These are phyloP conservation scores for Cryptococcus deneoformans DNA, from an alignment of 1,284 basidiomycete genomes.

Conservation along the genomic window DNA sequence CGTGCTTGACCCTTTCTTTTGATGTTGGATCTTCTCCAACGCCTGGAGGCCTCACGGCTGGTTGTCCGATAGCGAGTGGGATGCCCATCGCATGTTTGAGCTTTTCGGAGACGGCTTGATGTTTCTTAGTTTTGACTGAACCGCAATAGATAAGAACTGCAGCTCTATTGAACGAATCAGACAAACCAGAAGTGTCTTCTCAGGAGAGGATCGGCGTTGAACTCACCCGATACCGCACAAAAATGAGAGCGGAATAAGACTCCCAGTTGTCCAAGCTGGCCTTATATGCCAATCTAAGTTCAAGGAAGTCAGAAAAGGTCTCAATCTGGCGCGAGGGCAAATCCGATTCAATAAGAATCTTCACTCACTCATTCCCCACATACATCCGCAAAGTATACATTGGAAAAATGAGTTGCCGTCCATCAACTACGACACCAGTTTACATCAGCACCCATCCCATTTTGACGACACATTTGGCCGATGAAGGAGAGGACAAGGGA, in stretches of 20 bases:
- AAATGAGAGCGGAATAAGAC: slow-evolving; percentile 72
- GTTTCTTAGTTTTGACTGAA: slow-evolving; percentile 71
- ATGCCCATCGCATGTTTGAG: slow-evolving; percentile 65
- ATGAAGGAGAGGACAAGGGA: neutral
- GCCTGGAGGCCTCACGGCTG: neutral
- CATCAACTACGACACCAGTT: slow-evolving; percentile 52
- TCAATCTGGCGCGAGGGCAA: neutral
- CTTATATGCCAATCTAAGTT: slow-evolving; percentile 38
- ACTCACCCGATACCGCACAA: slow-evolving; percentile 65
- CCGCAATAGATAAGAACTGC: slow-evolving; percentile 76
- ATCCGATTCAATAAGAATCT: too few relatives aligned
- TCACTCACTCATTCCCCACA: slow-evolving; percentile 67
- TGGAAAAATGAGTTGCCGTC: slow-evolving; percentile 82
- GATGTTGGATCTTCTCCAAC: neutral
- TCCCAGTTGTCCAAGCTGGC: slow-evolving; percentile 58
- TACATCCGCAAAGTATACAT: slow-evolving; percentile 59
- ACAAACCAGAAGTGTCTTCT: neutral
- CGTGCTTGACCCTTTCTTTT: neutral
- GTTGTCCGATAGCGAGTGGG: slow-evolving; percentile 20
- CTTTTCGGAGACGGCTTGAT: slow-evolving; percentile 65
- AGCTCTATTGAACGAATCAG: slow-evolving; percentile 50
- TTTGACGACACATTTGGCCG: too few relatives aligned
- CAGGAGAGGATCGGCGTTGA: neutral
- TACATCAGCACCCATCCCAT: neutral
- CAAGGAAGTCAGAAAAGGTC: neutral